A percentile compares a stretch with the other conserved stretches of the same genome.
Conservation (phyloP, 768 basidiomycete species). For the Arthromyces matolae region DNA sequence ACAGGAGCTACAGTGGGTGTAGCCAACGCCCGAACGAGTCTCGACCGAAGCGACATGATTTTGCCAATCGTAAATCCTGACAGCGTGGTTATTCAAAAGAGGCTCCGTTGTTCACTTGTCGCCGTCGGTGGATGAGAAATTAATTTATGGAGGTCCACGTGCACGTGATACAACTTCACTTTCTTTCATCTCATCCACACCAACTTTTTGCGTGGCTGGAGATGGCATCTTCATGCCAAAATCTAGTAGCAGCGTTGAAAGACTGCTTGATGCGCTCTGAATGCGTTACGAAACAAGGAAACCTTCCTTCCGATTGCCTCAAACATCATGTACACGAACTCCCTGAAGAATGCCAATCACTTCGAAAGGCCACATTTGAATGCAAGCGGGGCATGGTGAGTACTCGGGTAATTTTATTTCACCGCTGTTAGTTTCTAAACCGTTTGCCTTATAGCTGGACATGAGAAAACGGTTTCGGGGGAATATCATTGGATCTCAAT, state of each 20-base stretch:
- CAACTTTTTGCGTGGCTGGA: neutral
- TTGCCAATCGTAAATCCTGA: too few relatives aligned
- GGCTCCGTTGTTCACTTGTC: too few relatives aligned
- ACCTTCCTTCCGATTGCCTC: constrained; percentile 83
- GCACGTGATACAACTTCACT: too few relatives aligned
- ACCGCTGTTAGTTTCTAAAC: neutral
- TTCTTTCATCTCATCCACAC: too few relatives aligned
- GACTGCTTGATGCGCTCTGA: constrained; percentile 82
- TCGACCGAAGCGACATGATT: too few relatives aligned
- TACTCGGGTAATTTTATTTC: constrained; percentile 15
- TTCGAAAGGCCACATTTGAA: constrained; percentile 82
- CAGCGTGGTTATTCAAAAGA: too few relatives aligned
- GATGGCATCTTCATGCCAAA: constrained; percentile 82
- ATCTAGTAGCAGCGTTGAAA: constrained; percentile 73
- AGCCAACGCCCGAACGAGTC: neutral
- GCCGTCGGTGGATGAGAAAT: too few relatives aligned
- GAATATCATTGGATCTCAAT: constrained; percentile 57
- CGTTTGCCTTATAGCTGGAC: constrained; percentile 51
- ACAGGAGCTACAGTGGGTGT: constrained; percentile 56
- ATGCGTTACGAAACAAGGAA: constrained; percentile 77
- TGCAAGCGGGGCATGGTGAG: constrained; percentile 89
- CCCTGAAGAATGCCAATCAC: constrained; percentile 73
- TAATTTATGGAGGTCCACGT: too few relatives aligned
- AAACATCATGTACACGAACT: constrained; percentile 70
- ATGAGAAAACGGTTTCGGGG: constrained; percentile 84